Base-by-base conservation (phyloP, 371 early-diverging fungal species). In the Batkoa obscura region DNA sequence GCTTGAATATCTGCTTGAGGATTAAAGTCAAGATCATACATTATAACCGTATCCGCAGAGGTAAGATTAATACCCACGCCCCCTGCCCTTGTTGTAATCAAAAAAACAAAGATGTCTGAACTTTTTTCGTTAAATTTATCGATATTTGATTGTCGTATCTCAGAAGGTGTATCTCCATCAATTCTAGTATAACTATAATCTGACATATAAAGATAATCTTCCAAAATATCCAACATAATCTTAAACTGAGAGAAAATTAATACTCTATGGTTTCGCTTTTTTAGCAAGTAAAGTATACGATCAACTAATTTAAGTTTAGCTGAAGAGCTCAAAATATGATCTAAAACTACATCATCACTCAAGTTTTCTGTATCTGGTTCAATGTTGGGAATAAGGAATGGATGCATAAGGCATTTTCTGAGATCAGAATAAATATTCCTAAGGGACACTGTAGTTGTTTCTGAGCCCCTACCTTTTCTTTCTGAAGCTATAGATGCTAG, bases 351-450 rank as follows among this genome's bases (percentile, higher is more conserved):
- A 23, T 23, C 23, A 23, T 23, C 23, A 23, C 23, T 23, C 46
- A 9, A 42, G 39, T 17, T 23, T 32, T 4, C 9, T 45, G 23
- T 31, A 2, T 8, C 8, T 31, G 47, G 3, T 23, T 23, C 99
- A 13, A 99, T 99, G 33, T 99, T 97, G 56, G 88, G 92, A 66
- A 99, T 95, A 3, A 99, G 78, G 65, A 98, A 99, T 6, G 99
- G 99, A 66, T 99, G 99, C 61, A 98, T 99, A 66, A 99, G 97
- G 69, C 97, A 96, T 66, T 99, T 99, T 61, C 99, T 82, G 36
- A 99, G 70, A 72, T 99, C 98, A 98, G 98, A 98, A 2, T 92
- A 92, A 66, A 99, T 91, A 67, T 99, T 99, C 51, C 94, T 39
- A 12, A 53, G 38, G 2, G 96, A 82, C 2, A 87, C 90, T 63